Percentiles rank a stretch among this genome's conserved stretches.
Evolutionary conservation across 805 yeast species (phyloP).

Genomic region (Starmerella apicola): DNA sequence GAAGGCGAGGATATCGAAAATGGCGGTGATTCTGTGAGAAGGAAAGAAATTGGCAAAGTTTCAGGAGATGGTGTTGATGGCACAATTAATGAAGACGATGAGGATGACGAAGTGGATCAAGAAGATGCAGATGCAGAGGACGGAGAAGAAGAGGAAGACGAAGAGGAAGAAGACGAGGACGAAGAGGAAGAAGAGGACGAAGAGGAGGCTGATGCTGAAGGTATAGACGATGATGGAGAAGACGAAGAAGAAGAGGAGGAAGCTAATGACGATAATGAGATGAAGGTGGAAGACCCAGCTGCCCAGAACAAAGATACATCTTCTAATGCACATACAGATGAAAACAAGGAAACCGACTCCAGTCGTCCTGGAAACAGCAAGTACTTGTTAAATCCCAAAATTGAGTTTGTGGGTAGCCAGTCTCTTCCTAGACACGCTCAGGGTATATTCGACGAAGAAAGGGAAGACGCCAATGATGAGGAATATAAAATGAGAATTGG

Average conservation of each 20-base stretch:
- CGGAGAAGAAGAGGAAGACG: neutral
- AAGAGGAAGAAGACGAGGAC: neutral
- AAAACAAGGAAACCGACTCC: neutral
- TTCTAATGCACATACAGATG: neutral
- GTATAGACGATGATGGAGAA: neutral
- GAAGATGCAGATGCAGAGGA: neutral
- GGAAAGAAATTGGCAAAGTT: neutral
- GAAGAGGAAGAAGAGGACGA: neutral
- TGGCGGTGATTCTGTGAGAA: too few relatives aligned
- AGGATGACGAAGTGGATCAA: neutral
- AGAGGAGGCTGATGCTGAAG: neutral
- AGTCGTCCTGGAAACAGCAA: conserved; percentile 21
- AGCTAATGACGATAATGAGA: neutral
- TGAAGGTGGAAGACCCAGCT: neutral
- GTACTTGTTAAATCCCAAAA: conserved; percentile 49
- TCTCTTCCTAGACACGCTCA: conserved; percentile 55
- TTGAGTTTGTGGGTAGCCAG: conserved; percentile 62
- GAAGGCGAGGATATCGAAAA: neutral
- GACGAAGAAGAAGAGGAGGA: neutral
- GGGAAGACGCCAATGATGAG: conserved; percentile 57
- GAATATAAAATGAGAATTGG: conserved; percentile 68
- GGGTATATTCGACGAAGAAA: conserved; percentile 54
- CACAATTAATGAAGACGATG: neutral
- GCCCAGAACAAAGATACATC: neutral
- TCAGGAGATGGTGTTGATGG: neutral